Evolutionary conservation across 2,329 filamentous ascomycete species (phyloP).

Genomic region (Arthrobotrys entomopaga): DNA sequence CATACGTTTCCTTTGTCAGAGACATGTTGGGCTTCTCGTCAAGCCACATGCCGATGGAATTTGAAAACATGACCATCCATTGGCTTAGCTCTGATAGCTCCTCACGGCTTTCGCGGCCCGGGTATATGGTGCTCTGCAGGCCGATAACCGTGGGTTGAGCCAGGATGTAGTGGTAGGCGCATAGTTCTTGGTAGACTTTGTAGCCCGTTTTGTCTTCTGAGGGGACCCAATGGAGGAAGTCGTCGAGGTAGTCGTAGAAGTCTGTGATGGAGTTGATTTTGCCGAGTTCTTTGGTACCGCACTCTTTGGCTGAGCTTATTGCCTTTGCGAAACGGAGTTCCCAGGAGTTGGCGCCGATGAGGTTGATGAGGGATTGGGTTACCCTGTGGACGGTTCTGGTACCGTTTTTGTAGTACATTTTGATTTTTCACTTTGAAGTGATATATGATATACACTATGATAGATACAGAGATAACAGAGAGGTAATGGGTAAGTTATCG

Average conservation of each 20-base stretch:
- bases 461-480: background rate
- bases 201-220: constrained; percentile 61
- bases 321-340: constrained; percentile 52
- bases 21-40: constrained; percentile 61
- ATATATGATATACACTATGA: no score
- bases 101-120: constrained; percentile 58
- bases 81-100: constrained; percentile 61
- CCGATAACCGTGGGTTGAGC: constrained; percentile 60
- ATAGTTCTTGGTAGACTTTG: constrained; percentile 62
- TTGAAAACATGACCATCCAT: constrained; percentile 63
- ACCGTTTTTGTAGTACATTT: constrained; percentile 7
- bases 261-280: constrained; percentile 50
- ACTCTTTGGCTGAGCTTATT: constrained; percentile 49
- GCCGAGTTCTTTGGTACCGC: constrained; percentile 43
- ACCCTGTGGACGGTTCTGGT: constrained; percentile 28
- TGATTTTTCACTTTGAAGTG: background rate
- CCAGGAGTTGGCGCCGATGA: constrained; percentile 55
- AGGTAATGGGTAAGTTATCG: background rate
- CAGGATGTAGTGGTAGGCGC: constrained; percentile 64
- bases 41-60: constrained; percentile 61
- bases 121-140: constrained; percentile 60
- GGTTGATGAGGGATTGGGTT: constrained; percentile 41
- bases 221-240: constrained; percentile 62
- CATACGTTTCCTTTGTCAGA: constrained; percentile 59
- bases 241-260: constrained; percentile 57